phyloP scores from a whole-genome alignment of 257 asterid genomes.

The Gentiana straminea region DNA sequence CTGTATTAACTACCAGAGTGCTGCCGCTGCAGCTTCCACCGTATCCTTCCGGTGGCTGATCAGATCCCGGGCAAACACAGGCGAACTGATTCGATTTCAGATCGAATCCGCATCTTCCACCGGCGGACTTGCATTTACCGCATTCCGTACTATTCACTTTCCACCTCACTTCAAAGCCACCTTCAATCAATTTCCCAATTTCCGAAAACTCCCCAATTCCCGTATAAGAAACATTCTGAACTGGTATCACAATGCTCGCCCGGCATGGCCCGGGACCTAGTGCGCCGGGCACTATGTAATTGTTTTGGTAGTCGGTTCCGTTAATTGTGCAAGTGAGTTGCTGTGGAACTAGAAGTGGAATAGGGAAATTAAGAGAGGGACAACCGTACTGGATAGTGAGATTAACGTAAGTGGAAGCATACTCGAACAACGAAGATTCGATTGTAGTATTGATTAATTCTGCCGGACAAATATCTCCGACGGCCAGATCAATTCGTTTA shows the following conservation, averaged over 20 bases:
- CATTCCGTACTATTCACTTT: constrained; percentile 25
- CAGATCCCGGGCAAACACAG: constrained; percentile 34
- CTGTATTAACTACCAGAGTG: not conserved
- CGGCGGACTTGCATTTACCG: constrained; percentile 28
- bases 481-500: constrained; percentile 25
- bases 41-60: constrained; percentile 12
- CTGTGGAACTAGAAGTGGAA: constrained; percentile 8
- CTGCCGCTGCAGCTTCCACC: constrained; percentile 4
- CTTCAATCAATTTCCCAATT: constrained; percentile 12
- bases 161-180: constrained; percentile 40
- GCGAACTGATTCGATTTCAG: constrained; percentile 16
- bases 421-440: constrained; percentile 30
- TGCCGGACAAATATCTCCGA: constrained; percentile 25
- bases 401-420: constrained; percentile 24
- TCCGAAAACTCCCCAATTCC: constrained; percentile 7
- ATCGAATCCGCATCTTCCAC: constrained; percentile 45
- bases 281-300: constrained; percentile 22
- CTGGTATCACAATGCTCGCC: constrained; percentile 36
- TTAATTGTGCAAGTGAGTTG: constrained; percentile 29
- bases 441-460: constrained; percentile 28
- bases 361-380: constrained; percentile 14
- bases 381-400: constrained; percentile 42
- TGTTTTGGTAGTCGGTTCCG: constrained; percentile 21
- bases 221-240: constrained; percentile 10
- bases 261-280: constrained; percentile 28